These are phyloP conservation scores for Stephanodiscus triporus DNA, from an alignment of 108 stramenopile genomes.

Conservation along the genomic window DNA sequence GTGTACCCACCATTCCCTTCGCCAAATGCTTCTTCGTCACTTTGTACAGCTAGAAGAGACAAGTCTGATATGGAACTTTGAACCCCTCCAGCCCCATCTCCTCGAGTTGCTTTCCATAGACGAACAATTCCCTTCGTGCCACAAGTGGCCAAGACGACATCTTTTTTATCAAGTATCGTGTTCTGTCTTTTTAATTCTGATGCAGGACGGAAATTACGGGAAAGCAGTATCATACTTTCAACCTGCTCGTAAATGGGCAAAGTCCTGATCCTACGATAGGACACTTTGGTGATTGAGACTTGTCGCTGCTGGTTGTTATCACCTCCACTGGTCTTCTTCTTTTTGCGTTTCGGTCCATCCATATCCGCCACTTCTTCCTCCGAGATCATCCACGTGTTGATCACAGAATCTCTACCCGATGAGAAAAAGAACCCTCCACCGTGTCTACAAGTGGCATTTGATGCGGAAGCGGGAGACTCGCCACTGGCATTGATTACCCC, in stretches of 20 bases:
- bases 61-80: conserved; percentile 57
- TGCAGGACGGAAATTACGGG: conserved; percentile 44
- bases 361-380: conserved; percentile 56
- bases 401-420: conserved; percentile 78
- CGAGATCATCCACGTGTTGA: conserved; percentile 87
- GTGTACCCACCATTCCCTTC: conserved; percentile 80
- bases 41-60: conserved; percentile 52
- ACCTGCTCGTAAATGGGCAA: conserved; percentile 85
- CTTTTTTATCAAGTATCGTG: conserved; percentile 43
- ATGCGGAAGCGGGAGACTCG: conserved; percentile 1
- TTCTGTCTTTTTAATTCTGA: conserved; percentile 37
- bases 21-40: conserved; percentile 65
- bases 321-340: conserved; percentile 36
- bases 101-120: conserved; percentile 63
- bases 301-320: conserved; percentile 39
- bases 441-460: conserved; percentile 24
- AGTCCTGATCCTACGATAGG: conserved; percentile 73
- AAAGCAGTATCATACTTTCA: conserved; percentile 71
- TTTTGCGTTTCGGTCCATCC: conserved; percentile 33
- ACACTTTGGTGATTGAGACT: conserved; percentile 22
- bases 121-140: conserved; percentile 79
- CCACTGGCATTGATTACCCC: conserved; percentile 24
- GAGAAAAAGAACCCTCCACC: conserved; percentile 66
- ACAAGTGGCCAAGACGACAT: conserved; percentile 67
- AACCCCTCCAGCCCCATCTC: conserved; percentile 19